phyloP scores from a whole-genome alignment of 805 yeast genomes.

The Brettanomyces custersianus region DNA sequence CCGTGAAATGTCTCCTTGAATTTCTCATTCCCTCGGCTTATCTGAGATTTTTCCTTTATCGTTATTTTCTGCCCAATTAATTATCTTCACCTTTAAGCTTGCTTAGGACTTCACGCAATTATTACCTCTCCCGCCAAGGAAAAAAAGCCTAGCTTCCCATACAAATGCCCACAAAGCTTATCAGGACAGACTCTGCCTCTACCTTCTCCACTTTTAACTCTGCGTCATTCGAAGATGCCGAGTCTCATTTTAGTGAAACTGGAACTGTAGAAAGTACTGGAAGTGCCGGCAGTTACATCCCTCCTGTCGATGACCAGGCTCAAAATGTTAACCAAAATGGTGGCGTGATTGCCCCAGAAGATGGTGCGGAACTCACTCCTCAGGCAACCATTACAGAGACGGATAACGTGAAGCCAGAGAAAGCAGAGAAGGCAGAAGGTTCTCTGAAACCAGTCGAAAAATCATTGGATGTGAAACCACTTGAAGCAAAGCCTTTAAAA shows the following conservation, averaged over 20 bases:
- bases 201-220: conserved; percentile 9
- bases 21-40: too few relatives aligned
- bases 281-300: conserved; percentile 1
- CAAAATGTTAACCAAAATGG: not conserved
- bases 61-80: too few relatives aligned
- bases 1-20: too few relatives aligned
- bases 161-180: not conserved
- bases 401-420: not conserved
- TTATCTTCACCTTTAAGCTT: too few relatives aligned
- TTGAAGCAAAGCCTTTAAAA: conserved; percentile 1
- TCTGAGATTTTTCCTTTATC: too few relatives aligned
- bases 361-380: conserved; percentile 9
- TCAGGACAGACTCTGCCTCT: conserved; percentile 5
- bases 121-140: too few relatives aligned
- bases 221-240: conserved; percentile 14
- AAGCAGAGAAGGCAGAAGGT: not conserved
- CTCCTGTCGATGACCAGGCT: not conserved
- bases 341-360: not conserved
- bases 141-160: too few relatives aligned
- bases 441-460: not conserved
- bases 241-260: conserved; percentile 7
- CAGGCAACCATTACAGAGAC: conserved; percentile 18
- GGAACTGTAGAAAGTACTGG: not conserved
- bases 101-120: too few relatives aligned
- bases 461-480: not conserved